Evolutionary conservation across 805 yeast species (phyloP), one percentile per base, ranked within the genome.

Genomic region (Naumovozyma dairenensis): DNA sequence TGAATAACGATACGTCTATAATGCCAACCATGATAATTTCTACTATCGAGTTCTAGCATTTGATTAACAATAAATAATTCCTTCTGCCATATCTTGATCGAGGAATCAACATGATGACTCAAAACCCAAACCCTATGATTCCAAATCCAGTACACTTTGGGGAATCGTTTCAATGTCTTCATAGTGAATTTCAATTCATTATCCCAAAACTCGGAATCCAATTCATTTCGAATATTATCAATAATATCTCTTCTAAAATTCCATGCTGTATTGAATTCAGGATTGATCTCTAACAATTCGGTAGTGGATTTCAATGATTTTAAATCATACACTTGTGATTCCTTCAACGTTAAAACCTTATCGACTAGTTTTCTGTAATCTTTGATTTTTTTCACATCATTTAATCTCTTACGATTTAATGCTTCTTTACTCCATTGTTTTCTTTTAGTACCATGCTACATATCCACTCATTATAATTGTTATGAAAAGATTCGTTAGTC

Each of bases 111-210:
- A 21, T 72, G 71, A 14, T 63, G 52, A 22, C 71, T 67, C 25
- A 89, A 57, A 28, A 81, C 70, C 97, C 98, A 92, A 8, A 71
- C 60, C 24, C 98, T 66, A 53, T 92, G 96, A 46, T 78, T 81
- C 96, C 97, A 92, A 9, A 92, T 77, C 96, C 97, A 92, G 52
- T 92, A 92, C 26, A 87, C 84, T 54, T 92, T 92, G 1, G 98
- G 97, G 44, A 60, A 77, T 36, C 66, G 58, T 35, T 71, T 71
- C 45, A 92, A 58, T 43, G 75, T 71, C 0, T 53, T 57, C 61
- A 78, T 64, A 2, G 77, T 66, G 49, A 83, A 75, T 16, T 57
- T 43, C 29, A 92, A 62, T 43, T 89, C 98, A 3, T 61, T 54
- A 2, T 64, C 63, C 63, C 63, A 57, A 32, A 59, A 49, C 3